Base-by-base conservation (phyloP, 345 rosid species). In the Populus davidiana region DNA sequence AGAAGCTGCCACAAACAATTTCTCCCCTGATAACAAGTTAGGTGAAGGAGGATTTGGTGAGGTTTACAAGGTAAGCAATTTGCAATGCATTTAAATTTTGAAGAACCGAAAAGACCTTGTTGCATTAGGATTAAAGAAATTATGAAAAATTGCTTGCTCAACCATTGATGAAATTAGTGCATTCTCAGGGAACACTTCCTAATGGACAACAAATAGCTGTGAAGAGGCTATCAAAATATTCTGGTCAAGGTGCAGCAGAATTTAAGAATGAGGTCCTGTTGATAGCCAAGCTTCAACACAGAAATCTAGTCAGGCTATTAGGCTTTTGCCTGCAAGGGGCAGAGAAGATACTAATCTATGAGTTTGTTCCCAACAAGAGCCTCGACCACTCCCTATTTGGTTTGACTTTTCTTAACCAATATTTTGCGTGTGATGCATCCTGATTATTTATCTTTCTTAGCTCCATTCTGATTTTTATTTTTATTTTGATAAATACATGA, bases 41-140 rank as follows among this genome's bases (percentile, higher is more conserved):
- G 97, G 97, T 69, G 86, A 75, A 72, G 97, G 97, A 33, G 97
- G 94, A 64, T 91, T 91, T 73, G 90, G 94, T 69, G 91, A 75
- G 59, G 95, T 92, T 80, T 91, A 85, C 84, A 85, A 85, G 92
- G 93, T 90, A 81, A 11, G 44, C 13, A 54, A 21, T 56, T 56
- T 1, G 6, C 4, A 3, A 9, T 8, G 14, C 5, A 9, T n/a
- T 56, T n/a, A 56, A 56, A 56, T 11, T 56, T 9, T n/a, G 14
- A 56, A 56, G 27, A n/a, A 56, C 63, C 1, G 27, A 56, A 4
- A n/a, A n/a, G 63, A 56, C 4, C 63, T 56, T n/a, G 44, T 41
- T 2, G 63, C 29, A 56, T 56, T 9, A 56, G 29, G 20, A 52
- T 52, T 6, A 5, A 10, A n/a, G 27, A 54, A 10, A 41, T 41